Evolutionary conservation across 306 rosid species (phyloP).

Genomic region (Citrullus amarus): DNA sequence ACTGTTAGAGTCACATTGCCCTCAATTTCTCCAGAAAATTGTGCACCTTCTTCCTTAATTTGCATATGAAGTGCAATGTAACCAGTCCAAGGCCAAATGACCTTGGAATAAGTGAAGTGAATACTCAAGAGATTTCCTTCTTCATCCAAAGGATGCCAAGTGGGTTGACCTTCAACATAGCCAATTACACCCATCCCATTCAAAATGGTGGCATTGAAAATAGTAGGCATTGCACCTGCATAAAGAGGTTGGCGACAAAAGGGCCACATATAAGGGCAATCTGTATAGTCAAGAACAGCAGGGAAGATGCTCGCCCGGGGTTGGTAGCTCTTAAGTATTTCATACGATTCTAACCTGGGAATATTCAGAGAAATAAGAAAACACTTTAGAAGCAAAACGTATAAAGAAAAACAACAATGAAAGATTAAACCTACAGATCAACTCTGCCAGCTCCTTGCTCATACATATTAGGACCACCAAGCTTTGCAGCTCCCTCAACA

Average conservation of each 20-base stretch:
- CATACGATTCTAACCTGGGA: constrained; percentile 88
- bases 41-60: constrained; percentile 88
- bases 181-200: constrained; percentile 98
- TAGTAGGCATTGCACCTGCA: constrained; percentile 96
- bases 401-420: background rate
- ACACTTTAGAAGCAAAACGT: background rate
- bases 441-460: constrained; percentile 99
- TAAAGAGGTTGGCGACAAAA: constrained; percentile 95
- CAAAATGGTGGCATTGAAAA: constrained; percentile 87
- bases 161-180: constrained; percentile 66
- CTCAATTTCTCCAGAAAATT: constrained; percentile 75
- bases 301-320: constrained; percentile 95
- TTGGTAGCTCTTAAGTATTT: constrained; percentile 75
- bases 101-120: constrained; percentile 75
- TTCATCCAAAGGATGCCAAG: constrained; percentile 82
- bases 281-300: constrained; percentile 67
- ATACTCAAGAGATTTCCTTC: constrained; percentile 85
- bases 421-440: constrained; percentile 55
- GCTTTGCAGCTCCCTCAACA: constrained; percentile 94
- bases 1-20: constrained; percentile 83
- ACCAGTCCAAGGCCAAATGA: constrained; percentile 99
- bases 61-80: constrained; percentile 89
- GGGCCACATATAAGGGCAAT: constrained; percentile 96
- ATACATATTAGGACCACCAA: constrained; percentile 75
- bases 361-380: background rate